Base-by-base conservation (phyloP, 2,329 filamentous ascomycete species). In the Phialophora verrucosa region DNA sequence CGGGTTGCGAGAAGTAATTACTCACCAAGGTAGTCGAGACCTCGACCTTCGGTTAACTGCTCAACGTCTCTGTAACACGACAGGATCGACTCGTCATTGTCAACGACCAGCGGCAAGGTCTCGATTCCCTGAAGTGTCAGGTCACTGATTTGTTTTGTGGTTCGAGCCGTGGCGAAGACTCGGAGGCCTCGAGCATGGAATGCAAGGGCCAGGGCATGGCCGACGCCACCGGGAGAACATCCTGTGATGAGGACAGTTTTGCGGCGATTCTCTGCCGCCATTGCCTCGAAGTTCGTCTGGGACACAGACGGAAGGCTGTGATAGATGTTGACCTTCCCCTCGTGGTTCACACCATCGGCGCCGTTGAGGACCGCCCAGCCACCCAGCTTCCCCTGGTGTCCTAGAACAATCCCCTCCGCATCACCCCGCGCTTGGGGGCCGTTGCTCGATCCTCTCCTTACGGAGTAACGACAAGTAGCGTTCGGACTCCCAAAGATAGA, bases 181-280 rank as follows among this genome's bases (percentile, higher is more conserved):
- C 73, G 74, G 23, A 76, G 71, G 12, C 76, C 77, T 23, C 70
- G 72, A 6, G 68, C 63, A 20, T 77, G 76, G 63, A 82, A 80
- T 6, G 67, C 72, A 27, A 74, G 68, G 6, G 73, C 79, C 1
- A 82, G 72, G 3, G 78, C 75, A 23, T 74, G 71, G 29, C 80
- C 80, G 25, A 82, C 76, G 1, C 80, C 79, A 20, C 78, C 78
- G 7, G 66, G 82, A 2, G 80, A 82, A 73, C 84, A 83, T 49
- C 81, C 70, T 23, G 71, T 73, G 59, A 73, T 70, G 4, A 73
- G 69, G 31, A 72, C 69, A 1, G 69, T 69, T 35, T 69, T 65
- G 27, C 64, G 50, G 11, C 31, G 25, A 35, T 69, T 62, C 14
- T 42, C 38, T 14, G 62, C 31, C 2, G 64, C 38, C 69, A 67